phyloP scores from a whole-genome alignment of 768 basidiomycete genomes.

The Agaricus subrufescens region DNA sequence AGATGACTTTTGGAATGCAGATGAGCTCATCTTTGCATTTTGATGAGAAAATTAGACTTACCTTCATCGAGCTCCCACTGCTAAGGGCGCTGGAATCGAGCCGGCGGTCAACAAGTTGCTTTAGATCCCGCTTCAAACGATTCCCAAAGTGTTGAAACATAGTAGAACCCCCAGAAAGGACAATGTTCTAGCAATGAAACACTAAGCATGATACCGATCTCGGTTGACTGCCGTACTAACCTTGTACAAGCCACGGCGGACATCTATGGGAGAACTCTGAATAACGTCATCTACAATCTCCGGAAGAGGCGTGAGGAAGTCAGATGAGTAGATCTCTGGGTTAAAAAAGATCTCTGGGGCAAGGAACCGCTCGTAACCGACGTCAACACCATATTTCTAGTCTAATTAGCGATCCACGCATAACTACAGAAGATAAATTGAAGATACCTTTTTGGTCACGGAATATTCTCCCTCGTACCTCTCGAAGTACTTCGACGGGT shows the following conservation, averaged over 20 bases:
- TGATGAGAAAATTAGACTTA: slow-evolving; percentile 25
- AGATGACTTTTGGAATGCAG: slow-evolving; percentile 57
- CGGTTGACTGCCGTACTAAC: slow-evolving; percentile 28
- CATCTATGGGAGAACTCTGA: slow-evolving; percentile 94
- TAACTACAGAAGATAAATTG: slow-evolving; percentile 16
- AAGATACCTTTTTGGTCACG: slow-evolving; percentile 78
- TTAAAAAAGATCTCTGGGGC: slow-evolving; percentile 99
- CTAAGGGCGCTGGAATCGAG: slow-evolving; percentile 71
- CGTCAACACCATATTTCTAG: slow-evolving; percentile 90
- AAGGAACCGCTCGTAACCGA: slow-evolving; percentile 98
- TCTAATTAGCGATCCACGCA: not conserved
- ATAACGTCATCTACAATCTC: slow-evolving; percentile 96
- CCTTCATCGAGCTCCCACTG: slow-evolving; percentile 74
- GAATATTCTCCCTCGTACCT: slow-evolving; percentile 91
- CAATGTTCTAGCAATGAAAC: slow-evolving; percentile 70
- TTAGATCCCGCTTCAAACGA: slow-evolving; percentile 91
- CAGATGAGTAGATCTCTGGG: slow-evolving; percentile 96
- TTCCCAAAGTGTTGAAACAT: slow-evolving; percentile 99
- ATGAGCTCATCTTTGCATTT: not conserved
- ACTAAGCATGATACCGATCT: not conserved
- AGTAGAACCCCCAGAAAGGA: slow-evolving; percentile 93
- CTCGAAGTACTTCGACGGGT: slow-evolving; percentile 93
- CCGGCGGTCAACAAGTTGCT: slow-evolving; percentile 88
- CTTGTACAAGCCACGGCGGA: slow-evolving; percentile 94
- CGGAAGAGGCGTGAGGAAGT: slow-evolving; percentile 94